phyloP scores from a whole-genome alignment of 139 green algal species.

The Microglena sp. region DNA sequence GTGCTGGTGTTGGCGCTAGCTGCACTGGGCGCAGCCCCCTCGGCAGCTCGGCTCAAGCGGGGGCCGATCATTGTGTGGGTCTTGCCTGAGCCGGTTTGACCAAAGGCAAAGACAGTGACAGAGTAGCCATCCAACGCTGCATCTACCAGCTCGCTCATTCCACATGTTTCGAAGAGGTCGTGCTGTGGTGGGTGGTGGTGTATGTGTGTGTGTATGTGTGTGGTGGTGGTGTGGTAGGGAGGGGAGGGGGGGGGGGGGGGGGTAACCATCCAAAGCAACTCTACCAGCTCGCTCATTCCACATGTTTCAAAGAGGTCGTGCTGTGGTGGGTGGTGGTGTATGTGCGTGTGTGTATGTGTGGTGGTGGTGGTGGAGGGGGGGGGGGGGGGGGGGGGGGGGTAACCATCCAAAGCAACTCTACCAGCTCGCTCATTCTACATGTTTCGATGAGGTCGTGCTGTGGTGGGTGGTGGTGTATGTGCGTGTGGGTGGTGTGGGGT shows the following conservation, averaged over 20 bases:
- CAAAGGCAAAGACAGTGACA: slow-evolving; percentile 62
- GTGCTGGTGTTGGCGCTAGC: not conserved
- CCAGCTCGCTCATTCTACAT: no score
- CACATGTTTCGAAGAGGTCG: slow-evolving; percentile 40
- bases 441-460: no score
- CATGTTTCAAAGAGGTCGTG: no score
- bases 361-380: no score
- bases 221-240: no score
- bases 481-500: not conserved
- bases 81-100: slow-evolving; percentile 58
- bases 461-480: not conserved
- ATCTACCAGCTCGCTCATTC: slow-evolving; percentile 45
- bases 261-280: no score
- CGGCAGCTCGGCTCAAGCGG: slow-evolving; percentile 20
- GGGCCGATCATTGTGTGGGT: slow-evolving; percentile 72
- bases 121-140: slow-evolving; percentile 52
- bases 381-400: no score
- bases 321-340: not conserved
- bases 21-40: not conserved
- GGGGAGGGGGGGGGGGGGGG: no score
- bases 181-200: slow-evolving; percentile 15
- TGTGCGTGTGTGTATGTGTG: slow-evolving; percentile 1
- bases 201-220: not conserved
- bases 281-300: no score
- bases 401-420: no score